Conservation (phyloP, 1,139 yeast genomes). For the Candida frijolesensis region DNA sequence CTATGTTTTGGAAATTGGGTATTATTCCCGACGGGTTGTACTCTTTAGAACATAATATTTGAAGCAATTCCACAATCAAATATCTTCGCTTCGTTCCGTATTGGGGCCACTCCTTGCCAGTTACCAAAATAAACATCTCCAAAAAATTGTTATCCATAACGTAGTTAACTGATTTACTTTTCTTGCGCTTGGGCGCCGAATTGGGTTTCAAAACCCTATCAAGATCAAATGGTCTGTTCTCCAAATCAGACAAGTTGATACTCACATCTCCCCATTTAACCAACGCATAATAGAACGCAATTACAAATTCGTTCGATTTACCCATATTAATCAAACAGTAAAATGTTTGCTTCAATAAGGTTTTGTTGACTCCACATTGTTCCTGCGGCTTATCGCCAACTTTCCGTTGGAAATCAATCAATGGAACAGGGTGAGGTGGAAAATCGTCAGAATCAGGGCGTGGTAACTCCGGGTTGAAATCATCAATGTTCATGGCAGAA, state of each 20-base stretch:
- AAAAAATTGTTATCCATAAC: conserved; percentile 10
- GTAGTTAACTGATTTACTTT: background rate
- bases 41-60: conserved; percentile 23
- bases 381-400: background rate
- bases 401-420: conserved; percentile 35
- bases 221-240: conserved; percentile 12
- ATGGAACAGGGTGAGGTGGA: conserved; percentile 19
- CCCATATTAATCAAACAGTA: conserved; percentile 39
- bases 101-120: background rate
- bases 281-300: conserved; percentile 33
- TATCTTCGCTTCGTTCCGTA: conserved; percentile 23
- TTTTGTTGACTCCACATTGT: conserved; percentile 26
- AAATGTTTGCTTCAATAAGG: conserved; percentile 31
- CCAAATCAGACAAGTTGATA: conserved; percentile 14
- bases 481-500: too few species aligned
- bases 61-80: conserved; percentile 26
- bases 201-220: conserved; percentile 14
- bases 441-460: conserved; percentile 28
- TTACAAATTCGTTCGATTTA: conserved; percentile 30
- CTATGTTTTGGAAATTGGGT: conserved; percentile 30
- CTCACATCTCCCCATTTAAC: conserved; percentile 33
- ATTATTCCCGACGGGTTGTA: conserved; percentile 19
- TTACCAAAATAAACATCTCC: too few species aligned
- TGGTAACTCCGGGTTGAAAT: conserved; percentile 31
- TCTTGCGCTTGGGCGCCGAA: background rate